Evolutionary conservation across 495 filamentous ascomycete species (phyloP), one percentile per base, ranked within the genome.

Genomic region (Penicillium waksmanii): DNA sequence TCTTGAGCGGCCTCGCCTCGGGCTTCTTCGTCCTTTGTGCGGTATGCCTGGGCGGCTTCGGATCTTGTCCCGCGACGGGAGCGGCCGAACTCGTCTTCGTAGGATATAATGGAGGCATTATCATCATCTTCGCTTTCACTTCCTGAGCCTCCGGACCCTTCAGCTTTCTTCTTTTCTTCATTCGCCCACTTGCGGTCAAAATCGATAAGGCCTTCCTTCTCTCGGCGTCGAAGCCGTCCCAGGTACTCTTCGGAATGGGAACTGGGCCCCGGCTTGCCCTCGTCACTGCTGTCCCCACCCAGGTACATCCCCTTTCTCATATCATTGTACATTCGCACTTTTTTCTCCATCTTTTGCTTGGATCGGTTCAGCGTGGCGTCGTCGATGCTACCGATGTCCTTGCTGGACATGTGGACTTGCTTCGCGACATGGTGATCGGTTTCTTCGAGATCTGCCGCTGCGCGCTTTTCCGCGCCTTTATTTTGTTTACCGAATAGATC

Each of bases 101-200:
- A 96, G 51, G 96, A 92, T 6, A 97, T 70, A 7, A 89, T 67
- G 27, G 91, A 87, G 4, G 83, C 82, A 46, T 78, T 79, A 1
- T 77, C 77, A 38, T 78, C 74, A 1, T 74, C 78, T 6, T 71
- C 72, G 0, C 69, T 69, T 0, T 74, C 70, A 1, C 11, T 27
- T 0, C 56, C 64, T 21, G 66, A 66, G 1, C 73, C 77, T 13
- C 77, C 74, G 17, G 79, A 36, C 67, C 61, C 58, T 12, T 69
- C 72, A 13, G 57, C 67, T 13, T 69, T 66, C 12, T 78, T 76
- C 11, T 73, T 72, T 46, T 85, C 70, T 40, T 74, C 70, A 63
- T 96, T 91, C 0, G 87, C 91, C 92, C 94, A 97, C 73, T 98
- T 98, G 44, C 86, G 79, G 73, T 97, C 93, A 68, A 98, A 98